These are phyloP conservation scores for Conticribra weissflogii DNA, from an alignment of 108 stramenopile genomes.

Conservation along the genomic window DNA sequence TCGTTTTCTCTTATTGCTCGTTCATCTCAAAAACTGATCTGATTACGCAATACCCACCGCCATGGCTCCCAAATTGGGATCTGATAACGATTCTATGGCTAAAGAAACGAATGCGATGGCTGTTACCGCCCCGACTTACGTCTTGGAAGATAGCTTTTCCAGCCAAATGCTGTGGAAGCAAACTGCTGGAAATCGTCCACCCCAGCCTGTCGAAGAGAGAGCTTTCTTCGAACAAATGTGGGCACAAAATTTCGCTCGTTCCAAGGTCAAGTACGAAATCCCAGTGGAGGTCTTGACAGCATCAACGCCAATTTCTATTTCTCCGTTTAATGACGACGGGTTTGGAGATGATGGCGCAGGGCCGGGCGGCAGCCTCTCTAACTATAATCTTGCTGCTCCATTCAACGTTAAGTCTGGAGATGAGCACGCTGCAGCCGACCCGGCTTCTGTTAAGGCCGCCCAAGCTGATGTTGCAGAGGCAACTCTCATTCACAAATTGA, in stretches of 20 bases:
- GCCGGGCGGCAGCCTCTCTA: slow-evolving; percentile 21
- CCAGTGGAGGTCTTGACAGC: slow-evolving; percentile 83
- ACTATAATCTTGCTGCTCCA: slow-evolving; percentile 51
- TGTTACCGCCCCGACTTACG: slow-evolving; percentile 90
- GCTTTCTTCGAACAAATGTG: slow-evolving; percentile 94
- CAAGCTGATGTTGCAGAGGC: slow-evolving; percentile 70
- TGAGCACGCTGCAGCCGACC: slow-evolving; percentile 30
- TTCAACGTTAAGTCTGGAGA: slow-evolving; percentile 51
- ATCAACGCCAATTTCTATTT: slow-evolving; percentile 74
- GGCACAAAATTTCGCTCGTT: slow-evolving; percentile 89
- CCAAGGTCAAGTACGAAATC: slow-evolving; percentile 80
- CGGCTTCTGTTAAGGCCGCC: slow-evolving; percentile 42
- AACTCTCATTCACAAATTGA: slow-evolving; percentile 57
- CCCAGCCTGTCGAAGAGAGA: slow-evolving; percentile 90
- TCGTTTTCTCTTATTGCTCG: no score
- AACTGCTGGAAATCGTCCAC: slow-evolving; percentile 92
- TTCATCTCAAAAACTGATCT: not conserved
- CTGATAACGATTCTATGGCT: not conserved
- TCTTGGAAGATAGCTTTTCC: slow-evolving; percentile 86
- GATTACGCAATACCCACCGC: not conserved
- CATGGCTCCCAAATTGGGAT: not conserved
- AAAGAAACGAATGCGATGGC: slow-evolving; percentile 72
- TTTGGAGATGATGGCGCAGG: slow-evolving; percentile 46
- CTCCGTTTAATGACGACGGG: slow-evolving; percentile 76
- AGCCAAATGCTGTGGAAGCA: slow-evolving; percentile 89